A percentile compares a stretch with the other conserved stretches of the same genome.
phyloP scores from a whole-genome alignment of 768 basidiomycete species.

The Agaricus sinodeliciosus region DNA sequence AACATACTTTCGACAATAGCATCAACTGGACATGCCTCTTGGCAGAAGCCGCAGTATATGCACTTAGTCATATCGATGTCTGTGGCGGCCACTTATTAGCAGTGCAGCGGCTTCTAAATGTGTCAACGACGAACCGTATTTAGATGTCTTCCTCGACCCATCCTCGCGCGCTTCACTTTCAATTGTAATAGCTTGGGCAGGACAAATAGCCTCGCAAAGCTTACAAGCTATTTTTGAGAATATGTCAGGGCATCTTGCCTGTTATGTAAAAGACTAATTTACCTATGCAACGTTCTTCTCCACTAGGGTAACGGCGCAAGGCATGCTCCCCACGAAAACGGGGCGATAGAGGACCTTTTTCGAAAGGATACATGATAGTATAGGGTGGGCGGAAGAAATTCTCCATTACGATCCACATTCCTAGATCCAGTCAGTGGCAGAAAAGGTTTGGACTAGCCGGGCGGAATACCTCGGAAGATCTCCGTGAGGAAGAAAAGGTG shows the following conservation, averaged over 20 bases:
- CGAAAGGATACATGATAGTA: constrained; percentile 97
- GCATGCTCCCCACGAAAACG: constrained; percentile 99
- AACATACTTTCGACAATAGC: constrained; percentile 96
- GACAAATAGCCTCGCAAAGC: constrained; percentile 98
- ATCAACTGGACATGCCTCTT: constrained; percentile 99
- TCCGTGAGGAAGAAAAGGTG: constrained; percentile 99
- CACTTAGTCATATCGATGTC: constrained; percentile 99
- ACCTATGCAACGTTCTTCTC: constrained; percentile 99
- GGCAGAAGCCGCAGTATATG: constrained; percentile 99
- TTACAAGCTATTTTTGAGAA: constrained; percentile 71
- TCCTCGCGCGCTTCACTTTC: constrained; percentile 96
- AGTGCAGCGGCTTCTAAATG: constrained; percentile 2
- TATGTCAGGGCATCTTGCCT: constrained; percentile 6
- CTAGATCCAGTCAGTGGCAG: constrained; percentile 34
- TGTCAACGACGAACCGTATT: constrained; percentile 65
- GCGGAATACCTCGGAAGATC: constrained; percentile 75
- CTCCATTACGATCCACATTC: constrained; percentile 96
- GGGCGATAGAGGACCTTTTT: constrained; percentile 96
- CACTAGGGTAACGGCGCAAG: constrained; percentile 90
- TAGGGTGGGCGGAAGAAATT: constrained; percentile 93
- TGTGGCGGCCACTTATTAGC: constrained; percentile 21
- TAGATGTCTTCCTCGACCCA: constrained; percentile 93
- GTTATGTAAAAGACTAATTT: constrained; percentile 22
- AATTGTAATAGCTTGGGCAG: constrained; percentile 98
- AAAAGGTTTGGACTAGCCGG: constrained; percentile 1